Percentiles rank a stretch among this genome's conserved stretches.
Conservation (phyloP, 1,284 basidiomycete genomes). For the Ustilago lituana region DNA sequence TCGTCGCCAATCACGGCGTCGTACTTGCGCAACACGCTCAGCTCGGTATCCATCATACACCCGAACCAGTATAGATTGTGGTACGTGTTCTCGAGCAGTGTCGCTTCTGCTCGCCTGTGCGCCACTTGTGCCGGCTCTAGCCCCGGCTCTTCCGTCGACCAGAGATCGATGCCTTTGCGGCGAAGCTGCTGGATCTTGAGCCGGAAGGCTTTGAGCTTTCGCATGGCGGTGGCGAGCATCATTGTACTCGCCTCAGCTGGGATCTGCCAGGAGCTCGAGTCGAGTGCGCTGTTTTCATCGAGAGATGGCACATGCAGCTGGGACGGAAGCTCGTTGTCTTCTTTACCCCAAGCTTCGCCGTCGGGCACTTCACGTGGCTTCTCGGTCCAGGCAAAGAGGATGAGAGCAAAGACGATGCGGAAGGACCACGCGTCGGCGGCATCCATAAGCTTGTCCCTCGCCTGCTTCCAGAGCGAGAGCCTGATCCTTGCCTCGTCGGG, state of each 20-base stretch:
- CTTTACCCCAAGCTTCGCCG: conserved; percentile 17
- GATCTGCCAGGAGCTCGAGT: conserved; percentile 37
- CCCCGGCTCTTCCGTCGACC: conserved; percentile 22
- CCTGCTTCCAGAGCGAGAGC: conserved; percentile 36
- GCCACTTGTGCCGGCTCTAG: conserved; percentile 20
- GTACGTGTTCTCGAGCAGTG: conserved; percentile 36
- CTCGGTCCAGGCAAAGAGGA: conserved; percentile 47
- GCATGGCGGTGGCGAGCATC: conserved; percentile 45
- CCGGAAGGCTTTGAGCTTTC: conserved; percentile 38
- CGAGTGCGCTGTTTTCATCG: conserved; percentile 40
- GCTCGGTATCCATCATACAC: conserved; percentile 40
- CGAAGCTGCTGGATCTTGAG: conserved; percentile 34
- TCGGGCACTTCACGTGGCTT: conserved; percentile 39
- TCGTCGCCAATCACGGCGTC: conserved; percentile 41
- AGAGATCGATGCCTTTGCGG: conserved; percentile 37
- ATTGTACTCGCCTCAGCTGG: conserved; percentile 38
- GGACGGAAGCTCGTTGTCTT: conserved; percentile 18
- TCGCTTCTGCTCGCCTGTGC: conserved; percentile 16
- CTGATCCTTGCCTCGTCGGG: conserved; percentile 36
- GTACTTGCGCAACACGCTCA: conserved; percentile 34
- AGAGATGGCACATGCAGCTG: conserved; percentile 28
- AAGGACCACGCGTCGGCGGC: conserved; percentile 39
- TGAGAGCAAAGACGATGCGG: conserved; percentile 42
- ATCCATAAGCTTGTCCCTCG: conserved; percentile 44
- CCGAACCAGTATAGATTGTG: conserved; percentile 43